Base-by-base conservation (phyloP, 2,329 filamentous ascomycete genomes). In the Biscogniauxia mediterranea region DNA sequence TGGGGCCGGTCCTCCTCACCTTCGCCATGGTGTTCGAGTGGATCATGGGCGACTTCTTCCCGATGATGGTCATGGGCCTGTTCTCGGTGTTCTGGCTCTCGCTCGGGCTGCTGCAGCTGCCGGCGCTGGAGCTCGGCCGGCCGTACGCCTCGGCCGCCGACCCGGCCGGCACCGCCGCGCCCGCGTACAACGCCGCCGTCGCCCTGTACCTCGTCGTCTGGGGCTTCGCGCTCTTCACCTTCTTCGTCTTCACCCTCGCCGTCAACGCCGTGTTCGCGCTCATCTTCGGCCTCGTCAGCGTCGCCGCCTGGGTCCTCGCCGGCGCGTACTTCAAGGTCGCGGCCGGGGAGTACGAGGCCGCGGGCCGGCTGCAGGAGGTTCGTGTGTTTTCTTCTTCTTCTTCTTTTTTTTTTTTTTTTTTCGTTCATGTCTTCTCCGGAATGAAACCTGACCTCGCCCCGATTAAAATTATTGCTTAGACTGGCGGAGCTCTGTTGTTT, bases 141-240 rank as follows among this genome's bases (percentile, higher is more conserved):
- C 73, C 79, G 1, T 84, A 82, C 11, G 69, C 78, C 0, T 78
- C 77, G 0, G 71, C 74, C 0, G 70, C 72, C 20, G 78, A 81
- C 23, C 78, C 80, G 6, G 79, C 78, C 9, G 81, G 81, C 0
- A 69, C 74, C 1, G 66, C 73, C 0, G 78, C 77, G 0, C 71
- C 76, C 13, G 79, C 78, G 56, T 83, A 78, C 72, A 85, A 83
- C 61, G 74, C 79, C 0, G 78, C 76, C 1, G 73, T 85, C 25
- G 81, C 75, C 0, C 65, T 84, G 3, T 83, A 83, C 65, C 72
- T 83, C 3, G 71, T 83, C 5, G 78, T 83, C 3, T 84, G 81
- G 81, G 81, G 81, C 0, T 83, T 83, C 51, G 81, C 80, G 9
- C 70, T 84, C 17, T 77, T 80, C 26, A 83, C 81, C 0, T 83